Evolutionary conservation across 805 yeast species (phyloP).

Genomic region (Monosporozyma aquatica): DNA sequence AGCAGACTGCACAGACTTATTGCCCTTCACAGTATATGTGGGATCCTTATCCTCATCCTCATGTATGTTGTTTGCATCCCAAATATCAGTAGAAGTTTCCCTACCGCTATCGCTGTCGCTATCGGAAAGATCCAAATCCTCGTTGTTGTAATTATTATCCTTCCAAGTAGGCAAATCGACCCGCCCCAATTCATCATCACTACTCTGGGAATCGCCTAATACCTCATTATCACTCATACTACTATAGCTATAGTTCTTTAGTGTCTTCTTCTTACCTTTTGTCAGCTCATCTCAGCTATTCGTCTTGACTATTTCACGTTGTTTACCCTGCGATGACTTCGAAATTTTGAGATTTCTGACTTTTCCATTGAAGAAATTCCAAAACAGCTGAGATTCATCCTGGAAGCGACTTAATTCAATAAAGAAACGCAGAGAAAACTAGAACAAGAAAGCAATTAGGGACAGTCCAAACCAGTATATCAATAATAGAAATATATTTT

Average conservation of each 20-base stretch:
- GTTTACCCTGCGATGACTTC: slow-evolving; percentile 1
- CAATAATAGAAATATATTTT: too few species aligned
- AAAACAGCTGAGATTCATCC: too few species aligned
- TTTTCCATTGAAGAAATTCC: too few species aligned
- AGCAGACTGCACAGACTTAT: not conserved
- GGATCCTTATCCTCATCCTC: too few species aligned
- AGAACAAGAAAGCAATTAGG: too few species aligned
- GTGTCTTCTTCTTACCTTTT: not conserved
- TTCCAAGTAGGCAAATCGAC: not conserved
- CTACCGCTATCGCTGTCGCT: not conserved
- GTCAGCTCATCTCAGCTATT: not conserved
- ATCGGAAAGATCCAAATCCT: not conserved
- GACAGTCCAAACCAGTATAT: too few species aligned
- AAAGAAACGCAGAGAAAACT: too few species aligned
- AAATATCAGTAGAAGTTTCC: not conserved
- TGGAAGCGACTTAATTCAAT: too few species aligned
- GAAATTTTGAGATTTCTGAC: not conserved
- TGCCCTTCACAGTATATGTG: too few species aligned
- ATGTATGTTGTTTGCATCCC: too few species aligned
- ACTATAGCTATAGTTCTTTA: too few species aligned
- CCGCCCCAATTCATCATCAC: slow-evolving; percentile 1
- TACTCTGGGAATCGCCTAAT: not conserved
- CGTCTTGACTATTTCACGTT: too few species aligned
- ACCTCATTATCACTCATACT: not conserved
- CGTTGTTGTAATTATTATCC: not conserved